A percentile compares a stretch with the other conserved stretches of the same genome.
Conservation (phyloP, 768 basidiomycete genomes). For the Rhodocollybia butyracea region DNA sequence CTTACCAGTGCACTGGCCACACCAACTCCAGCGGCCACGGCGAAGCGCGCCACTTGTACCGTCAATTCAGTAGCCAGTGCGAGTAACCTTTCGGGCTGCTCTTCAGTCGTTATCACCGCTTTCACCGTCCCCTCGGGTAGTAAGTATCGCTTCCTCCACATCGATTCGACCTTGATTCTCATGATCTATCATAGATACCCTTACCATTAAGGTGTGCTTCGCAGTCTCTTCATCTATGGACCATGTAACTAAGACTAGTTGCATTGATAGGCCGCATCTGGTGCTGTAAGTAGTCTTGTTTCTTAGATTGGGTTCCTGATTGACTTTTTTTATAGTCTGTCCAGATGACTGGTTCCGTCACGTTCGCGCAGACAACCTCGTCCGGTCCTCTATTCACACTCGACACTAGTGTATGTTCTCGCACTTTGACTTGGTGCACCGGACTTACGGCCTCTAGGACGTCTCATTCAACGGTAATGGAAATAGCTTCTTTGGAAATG, state of each 20-base stretch:
- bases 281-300: background rate
- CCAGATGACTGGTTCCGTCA: slow-evolving; percentile 3
- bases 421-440: background rate
- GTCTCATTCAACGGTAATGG: slow-evolving; percentile 2
- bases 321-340: background rate
- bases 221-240: background rate
- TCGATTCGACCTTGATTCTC: background rate
- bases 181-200: background rate
- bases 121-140: slow-evolving; percentile 13
- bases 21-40: background rate
- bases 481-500: background rate
- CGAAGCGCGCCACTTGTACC: slow-evolving; percentile 20
- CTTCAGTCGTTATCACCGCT: slow-evolving; percentile 16
- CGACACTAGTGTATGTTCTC: slow-evolving; percentile 1
- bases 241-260: background rate
- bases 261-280: background rate
- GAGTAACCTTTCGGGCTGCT: slow-evolving; percentile 12
- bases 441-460: background rate
- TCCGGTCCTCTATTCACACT: slow-evolving; percentile 4
- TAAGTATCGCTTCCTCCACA: background rate
- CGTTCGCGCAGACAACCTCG: slow-evolving; percentile 3
- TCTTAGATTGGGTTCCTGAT: background rate
- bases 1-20: background rate
- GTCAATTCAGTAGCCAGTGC: slow-evolving; percentile 18
- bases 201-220: slow-evolving; percentile 1